Base-by-base conservation (phyloP, 1,284 basidiomycete genomes). In the Peniophora sp. region DNA sequence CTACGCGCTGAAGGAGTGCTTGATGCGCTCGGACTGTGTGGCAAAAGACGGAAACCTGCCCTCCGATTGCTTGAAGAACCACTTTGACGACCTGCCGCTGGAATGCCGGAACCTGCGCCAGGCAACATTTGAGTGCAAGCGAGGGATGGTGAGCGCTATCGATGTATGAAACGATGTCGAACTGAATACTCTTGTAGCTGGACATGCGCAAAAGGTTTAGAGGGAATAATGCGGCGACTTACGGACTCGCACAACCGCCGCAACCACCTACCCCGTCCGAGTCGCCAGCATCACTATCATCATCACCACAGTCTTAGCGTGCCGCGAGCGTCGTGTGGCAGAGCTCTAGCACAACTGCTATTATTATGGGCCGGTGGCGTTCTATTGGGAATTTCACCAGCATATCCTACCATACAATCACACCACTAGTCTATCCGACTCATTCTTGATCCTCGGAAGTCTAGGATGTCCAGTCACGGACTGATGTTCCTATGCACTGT, bases 61-160 rank as follows among this genome's bases (percentile, higher is more conserved):
- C 2, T 90, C 88, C 0, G 84, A 89, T 45, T 93, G 90, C 67
- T 73, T 93, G 50, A 81, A 77, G 58, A 65, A 88, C 34, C 86
- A 91, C 64, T 69, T 68, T 22, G 70, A 83, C 54, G 84, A 89
- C 57, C 71, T 93, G 32, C 90, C 90, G 6, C 79, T 85, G 58
- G 74, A 84, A 58, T 93, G 90, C 63, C 77, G 79, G 61, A 75
- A 80, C 19, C 67, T 93, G 50, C 74, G 90, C 48, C 81, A 79
- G 62, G 88, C 89, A 3, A 84, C 85, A 2, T 92, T 87, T 59
- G 89, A 93, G 59, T 93, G 90, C 69, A 93, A 93, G 66, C 76
- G 89, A 53, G 87, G 86, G 38, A 87, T 92, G 86, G 90, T 92
- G 52, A 53, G 85, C 73, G 22, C 14, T 23, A n/a, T 27, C 25